phyloP scores from a whole-genome alignment of 73 alveolate genomes.

The Durusdinium trenchii region DNA sequence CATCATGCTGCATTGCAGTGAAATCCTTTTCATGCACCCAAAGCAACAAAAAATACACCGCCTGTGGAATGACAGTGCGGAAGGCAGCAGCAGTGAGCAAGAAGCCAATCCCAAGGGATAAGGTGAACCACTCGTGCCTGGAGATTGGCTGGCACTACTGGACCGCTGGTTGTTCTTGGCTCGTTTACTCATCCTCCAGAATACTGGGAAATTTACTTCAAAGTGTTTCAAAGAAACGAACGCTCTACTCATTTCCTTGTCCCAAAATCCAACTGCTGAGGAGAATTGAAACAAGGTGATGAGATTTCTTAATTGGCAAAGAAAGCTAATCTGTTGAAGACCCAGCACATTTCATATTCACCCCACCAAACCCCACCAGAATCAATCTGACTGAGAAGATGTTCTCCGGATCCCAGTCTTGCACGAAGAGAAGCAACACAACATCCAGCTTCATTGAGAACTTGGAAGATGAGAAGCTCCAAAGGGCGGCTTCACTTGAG shows the following conservation, averaged over 20 bases:
- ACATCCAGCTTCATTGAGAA: too few relatives aligned
- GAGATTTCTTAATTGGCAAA: too few relatives aligned
- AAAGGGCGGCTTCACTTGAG: too few relatives aligned
- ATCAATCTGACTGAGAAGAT: not conserved
- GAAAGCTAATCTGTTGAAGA: not conserved
- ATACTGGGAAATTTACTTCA: not conserved
- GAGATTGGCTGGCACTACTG: too few relatives aligned
- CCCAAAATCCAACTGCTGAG: too few relatives aligned
- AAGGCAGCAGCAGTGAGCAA: conserved; percentile 77
- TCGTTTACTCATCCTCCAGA: not conserved
- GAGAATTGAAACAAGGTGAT: too few relatives aligned
- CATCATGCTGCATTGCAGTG: too few relatives aligned
- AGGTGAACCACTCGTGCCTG: conserved; percentile 91
- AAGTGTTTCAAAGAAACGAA: not conserved
- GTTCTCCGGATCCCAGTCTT: too few relatives aligned
- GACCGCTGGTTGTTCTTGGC: not conserved
- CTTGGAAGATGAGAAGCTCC: too few relatives aligned
- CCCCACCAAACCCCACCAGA: not conserved
- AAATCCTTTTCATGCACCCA: too few relatives aligned
- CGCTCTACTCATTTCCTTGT: too few relatives aligned
- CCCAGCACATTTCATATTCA: not conserved
- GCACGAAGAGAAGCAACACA: too few relatives aligned
- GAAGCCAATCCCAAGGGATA: conserved; percentile 57
- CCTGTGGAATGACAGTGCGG: conserved; percentile 89
- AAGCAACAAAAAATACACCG: not conserved